These are phyloP conservation scores for Allium cepa DNA, from an alignment of 106 monocot genomes.

Conservation along the genomic window DNA sequence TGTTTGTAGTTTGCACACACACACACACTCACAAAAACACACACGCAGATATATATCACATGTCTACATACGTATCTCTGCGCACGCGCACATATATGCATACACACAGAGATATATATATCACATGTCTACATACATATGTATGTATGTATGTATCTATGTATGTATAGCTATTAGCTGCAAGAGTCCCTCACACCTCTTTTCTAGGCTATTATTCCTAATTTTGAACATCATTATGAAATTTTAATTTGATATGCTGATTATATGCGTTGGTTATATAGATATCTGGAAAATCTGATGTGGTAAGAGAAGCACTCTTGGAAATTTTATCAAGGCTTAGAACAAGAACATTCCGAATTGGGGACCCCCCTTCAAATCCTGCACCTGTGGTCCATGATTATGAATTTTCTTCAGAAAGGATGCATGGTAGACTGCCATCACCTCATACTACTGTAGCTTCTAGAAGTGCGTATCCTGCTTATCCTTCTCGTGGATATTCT, in stretches of 20 bases:
- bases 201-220: too few relatives aligned
- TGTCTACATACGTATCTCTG: too few relatives aligned
- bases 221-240: background rate
- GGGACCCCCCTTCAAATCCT: slow-evolving; percentile 18
- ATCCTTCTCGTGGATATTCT: slow-evolving; percentile 13
- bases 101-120: too few relatives aligned
- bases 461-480: slow-evolving; percentile 4
- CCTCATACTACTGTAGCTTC: slow-evolving; percentile 4
- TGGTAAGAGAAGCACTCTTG: slow-evolving; percentile 42
- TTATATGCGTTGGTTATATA: slow-evolving; percentile 12
- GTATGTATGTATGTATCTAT: too few relatives aligned
- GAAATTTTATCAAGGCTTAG: slow-evolving; percentile 65
- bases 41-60: too few relatives aligned
- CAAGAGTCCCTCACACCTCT: too few relatives aligned
- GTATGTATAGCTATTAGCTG: too few relatives aligned
- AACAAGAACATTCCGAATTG: slow-evolving; percentile 39
- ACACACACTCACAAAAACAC: too few relatives aligned
- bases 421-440: slow-evolving; percentile 13
- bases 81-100: too few relatives aligned
- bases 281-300: slow-evolving; percentile 49
- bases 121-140: too few relatives aligned
- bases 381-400: slow-evolving; percentile 7
- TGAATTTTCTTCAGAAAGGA: slow-evolving; percentile 12
- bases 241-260: slow-evolving; percentile 2
- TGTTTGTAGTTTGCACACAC: too few relatives aligned